These are phyloP conservation scores for Mycosarcoma mackinlayi DNA, from an alignment of 1,284 basidiomycete genomes.

Conservation along the genomic window DNA sequence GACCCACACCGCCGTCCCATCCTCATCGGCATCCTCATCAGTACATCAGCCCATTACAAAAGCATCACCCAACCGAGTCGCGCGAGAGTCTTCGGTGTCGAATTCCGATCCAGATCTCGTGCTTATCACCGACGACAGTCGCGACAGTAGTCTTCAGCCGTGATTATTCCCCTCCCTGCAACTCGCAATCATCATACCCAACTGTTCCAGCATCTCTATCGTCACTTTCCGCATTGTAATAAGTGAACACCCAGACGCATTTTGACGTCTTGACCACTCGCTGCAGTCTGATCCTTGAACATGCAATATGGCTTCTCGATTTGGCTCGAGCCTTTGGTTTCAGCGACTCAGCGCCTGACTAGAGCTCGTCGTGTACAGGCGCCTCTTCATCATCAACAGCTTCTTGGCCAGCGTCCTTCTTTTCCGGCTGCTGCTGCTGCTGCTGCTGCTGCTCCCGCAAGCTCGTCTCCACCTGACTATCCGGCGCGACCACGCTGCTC, in stretches of 20 bases:
- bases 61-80: background rate
- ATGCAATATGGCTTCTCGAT: no score
- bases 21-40: background rate
- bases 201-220: background rate
- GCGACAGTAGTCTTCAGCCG: slow-evolving; percentile 5
- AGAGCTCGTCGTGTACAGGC: slow-evolving; percentile 26
- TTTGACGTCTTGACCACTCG: no score
- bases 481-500: slow-evolving; percentile 31
- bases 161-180: background rate
- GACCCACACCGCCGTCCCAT: background rate
- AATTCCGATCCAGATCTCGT: slow-evolving; percentile 24
- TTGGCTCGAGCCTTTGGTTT: no score
- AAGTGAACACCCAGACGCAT: no score
- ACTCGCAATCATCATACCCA: background rate
- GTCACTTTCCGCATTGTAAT: background rate
- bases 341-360: background rate
- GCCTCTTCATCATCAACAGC: background rate
- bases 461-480: slow-evolving; percentile 15
- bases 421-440: no score
- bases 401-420: background rate
- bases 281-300: background rate
- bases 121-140: slow-evolving; percentile 12
- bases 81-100: slow-evolving; percentile 6
- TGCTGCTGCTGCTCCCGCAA: background rate
- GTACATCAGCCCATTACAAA: background rate